A percentile compares a stretch with the other conserved stretches of the same genome.
Conservation (phyloP, 2,329 filamentous ascomycete genomes). For the Gliomastix tumulicola region DNA sequence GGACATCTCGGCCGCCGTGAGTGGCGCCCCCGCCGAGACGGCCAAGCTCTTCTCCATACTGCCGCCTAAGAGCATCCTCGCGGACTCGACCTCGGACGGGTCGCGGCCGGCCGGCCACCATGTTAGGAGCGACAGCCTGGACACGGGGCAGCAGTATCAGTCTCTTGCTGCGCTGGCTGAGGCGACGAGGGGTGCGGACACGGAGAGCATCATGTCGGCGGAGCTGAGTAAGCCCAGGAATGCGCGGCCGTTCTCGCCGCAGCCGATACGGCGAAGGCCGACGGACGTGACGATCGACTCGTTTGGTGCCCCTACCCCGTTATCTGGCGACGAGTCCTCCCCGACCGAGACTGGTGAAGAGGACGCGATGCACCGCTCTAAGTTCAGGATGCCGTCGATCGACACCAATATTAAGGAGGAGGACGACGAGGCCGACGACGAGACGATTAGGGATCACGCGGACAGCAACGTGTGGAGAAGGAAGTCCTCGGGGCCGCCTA, state of each 20-base stretch:
- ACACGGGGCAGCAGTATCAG: slow-evolving; percentile 44
- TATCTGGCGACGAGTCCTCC: background rate
- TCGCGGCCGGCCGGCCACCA: slow-evolving; percentile 20
- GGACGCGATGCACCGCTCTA: slow-evolving; percentile 7
- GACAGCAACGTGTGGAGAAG: slow-evolving; percentile 1
- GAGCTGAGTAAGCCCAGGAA: slow-evolving; percentile 47
- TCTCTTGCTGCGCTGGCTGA: slow-evolving; percentile 43
- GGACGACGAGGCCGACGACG: slow-evolving; percentile 1
- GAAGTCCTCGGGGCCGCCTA: slow-evolving; percentile 7
- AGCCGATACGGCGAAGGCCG: slow-evolving; percentile 34
- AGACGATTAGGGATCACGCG: background rate
- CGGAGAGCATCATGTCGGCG: slow-evolving; percentile 44
- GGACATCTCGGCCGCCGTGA: slow-evolving; percentile 14
- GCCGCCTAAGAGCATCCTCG: slow-evolving; percentile 56
- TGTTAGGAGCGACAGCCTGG: slow-evolving; percentile 46
- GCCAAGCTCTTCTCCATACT: slow-evolving; percentile 57
- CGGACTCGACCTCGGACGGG: slow-evolving; percentile 36
- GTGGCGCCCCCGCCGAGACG: slow-evolving; percentile 15
- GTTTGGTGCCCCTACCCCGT: slow-evolving; percentile 19
- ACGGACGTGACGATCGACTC: slow-evolving; percentile 33
- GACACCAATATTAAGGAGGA: slow-evolving; percentile 1
- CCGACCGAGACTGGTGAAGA: slow-evolving; percentile 7
- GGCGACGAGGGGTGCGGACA: slow-evolving; percentile 24
- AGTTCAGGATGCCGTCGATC: slow-evolving; percentile 3
- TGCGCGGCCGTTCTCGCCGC: slow-evolving; percentile 54